Conservation (phyloP, 1,284 basidiomycete species). For the Coniferiporia weirii region DNA sequence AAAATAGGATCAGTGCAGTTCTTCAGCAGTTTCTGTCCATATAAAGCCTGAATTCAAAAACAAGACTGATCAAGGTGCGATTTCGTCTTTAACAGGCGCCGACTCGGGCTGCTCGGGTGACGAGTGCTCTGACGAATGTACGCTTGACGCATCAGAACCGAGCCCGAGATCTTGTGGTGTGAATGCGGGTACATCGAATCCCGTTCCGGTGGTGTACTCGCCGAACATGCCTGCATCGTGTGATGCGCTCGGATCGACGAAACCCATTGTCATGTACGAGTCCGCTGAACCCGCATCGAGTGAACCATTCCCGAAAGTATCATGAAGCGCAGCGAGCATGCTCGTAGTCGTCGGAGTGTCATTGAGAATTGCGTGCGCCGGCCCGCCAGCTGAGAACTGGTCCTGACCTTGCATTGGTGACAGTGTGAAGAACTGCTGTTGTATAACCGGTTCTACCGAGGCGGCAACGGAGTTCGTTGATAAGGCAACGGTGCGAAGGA, state of each 20-base stretch:
- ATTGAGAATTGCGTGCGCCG: slow-evolving; percentile 38
- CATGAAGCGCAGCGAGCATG: slow-evolving; percentile 79
- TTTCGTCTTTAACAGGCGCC: slow-evolving; percentile 45
- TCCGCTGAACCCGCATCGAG: slow-evolving; percentile 60
- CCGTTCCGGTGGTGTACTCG: slow-evolving; percentile 44
- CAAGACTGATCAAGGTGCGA: slow-evolving; percentile 20
- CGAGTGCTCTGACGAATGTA: slow-evolving; percentile 15
- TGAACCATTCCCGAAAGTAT: slow-evolving; percentile 56
- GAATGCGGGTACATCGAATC: slow-evolving; percentile 65
- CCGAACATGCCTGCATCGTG: slow-evolving; percentile 54
- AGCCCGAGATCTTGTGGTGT: slow-evolving; percentile 61
- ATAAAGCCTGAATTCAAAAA: neutral
- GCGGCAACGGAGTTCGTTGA: slow-evolving; percentile 86
- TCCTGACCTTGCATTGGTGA: slow-evolving; percentile 80
- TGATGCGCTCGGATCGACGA: slow-evolving; percentile 39
- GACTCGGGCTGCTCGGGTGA: slow-evolving; percentile 39
- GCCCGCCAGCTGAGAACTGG: slow-evolving; percentile 53
- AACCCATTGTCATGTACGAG: slow-evolving; percentile 51
- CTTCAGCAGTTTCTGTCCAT: neutral
- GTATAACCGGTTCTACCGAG: slow-evolving; percentile 83
- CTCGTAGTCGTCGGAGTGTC: slow-evolving; percentile 81
- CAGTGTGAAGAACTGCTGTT: slow-evolving; percentile 76
- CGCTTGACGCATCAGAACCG: slow-evolving; percentile 33
- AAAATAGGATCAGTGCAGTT: slow-evolving; percentile 3
- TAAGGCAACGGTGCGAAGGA: slow-evolving; percentile 76